Percentiles rank a stretch among this genome's conserved stretches.
phyloP scores from a whole-genome alignment of 768 basidiomycete species.

The Calocybe gangraenosa region DNA sequence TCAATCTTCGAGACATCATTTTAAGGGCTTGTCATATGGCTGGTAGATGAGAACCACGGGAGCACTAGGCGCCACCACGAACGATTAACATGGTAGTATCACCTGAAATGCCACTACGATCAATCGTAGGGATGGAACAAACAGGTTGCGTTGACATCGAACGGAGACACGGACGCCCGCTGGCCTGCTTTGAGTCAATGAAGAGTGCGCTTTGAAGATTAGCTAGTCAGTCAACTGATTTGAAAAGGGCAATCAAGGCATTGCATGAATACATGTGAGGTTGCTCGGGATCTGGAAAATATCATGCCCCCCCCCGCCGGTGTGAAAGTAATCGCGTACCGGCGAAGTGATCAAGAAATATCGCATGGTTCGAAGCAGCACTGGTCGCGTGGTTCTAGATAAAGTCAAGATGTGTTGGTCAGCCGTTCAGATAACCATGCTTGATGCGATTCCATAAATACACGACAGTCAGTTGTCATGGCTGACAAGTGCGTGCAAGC shows the following conservation, averaged over 20 bases:
- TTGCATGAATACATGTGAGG: neutral
- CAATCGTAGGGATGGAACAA: neutral
- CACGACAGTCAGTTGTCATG: neutral
- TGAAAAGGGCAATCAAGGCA: too few relatives aligned
- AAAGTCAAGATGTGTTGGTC: neutral
- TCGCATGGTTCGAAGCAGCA: constrained; percentile 3
- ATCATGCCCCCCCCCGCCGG: too few relatives aligned
- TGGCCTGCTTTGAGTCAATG: too few relatives aligned
- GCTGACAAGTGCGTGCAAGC: neutral
- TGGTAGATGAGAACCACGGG: neutral
- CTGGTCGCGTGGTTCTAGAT: neutral
- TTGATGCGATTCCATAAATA: constrained; percentile 5
- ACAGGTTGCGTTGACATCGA: neutral
- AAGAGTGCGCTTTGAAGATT: too few relatives aligned
- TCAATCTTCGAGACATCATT: neutral
- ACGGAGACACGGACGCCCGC: neutral
- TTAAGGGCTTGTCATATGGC: neutral
- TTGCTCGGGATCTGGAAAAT: neutral
- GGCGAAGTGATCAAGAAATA: neutral
- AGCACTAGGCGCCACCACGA: neutral
- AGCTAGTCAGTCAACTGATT: too few relatives aligned
- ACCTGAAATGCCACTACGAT: too few relatives aligned
- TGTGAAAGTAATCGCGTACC: neutral
- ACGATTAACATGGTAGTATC: too few relatives aligned
- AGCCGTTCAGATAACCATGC: neutral